Evolutionary conservation across 352 stramenopile species (phyloP), one percentile per base, ranked within the genome.

Genomic region (Phytophthora podocarpi): DNA sequence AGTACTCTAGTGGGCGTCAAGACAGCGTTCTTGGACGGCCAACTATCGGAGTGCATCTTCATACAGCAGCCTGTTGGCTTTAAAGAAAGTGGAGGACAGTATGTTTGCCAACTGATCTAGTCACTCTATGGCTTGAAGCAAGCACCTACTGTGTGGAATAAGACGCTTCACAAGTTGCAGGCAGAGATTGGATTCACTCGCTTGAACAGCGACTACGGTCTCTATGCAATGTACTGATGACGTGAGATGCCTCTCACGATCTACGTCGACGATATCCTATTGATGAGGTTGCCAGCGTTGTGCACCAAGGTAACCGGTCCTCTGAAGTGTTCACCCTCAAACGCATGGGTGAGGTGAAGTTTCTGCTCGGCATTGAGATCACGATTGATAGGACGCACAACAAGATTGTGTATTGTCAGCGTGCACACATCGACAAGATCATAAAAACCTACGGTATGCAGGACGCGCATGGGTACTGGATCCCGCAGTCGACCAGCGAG

Each of bases 271-370:
- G 48, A 60, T 13, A 9, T 60, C 1, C 32, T 66, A 4, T 24
- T 55, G 3, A 66, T 60, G 58, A 16, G 39, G n/a, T 48, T 39
- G 5, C 11, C 50, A 8, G 32, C 15, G 0, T 0, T 56, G 7
- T 67, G 40, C 16, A 4, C 24, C 2, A 11, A 31, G 1, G 42
- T 47, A 4, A 42, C 35, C 10, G 11, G 0, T 2, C 16, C 55
- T 7, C 31, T 69, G 1, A 57, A 53, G 24, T 5, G 9, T 72
- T 69, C 31, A 41, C 51, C 0, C n/a, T 70, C 3, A 72, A 59
- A 2, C 60, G 56, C 6, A 60, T 76, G 23, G 62, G 48, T 6
- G 30, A 58, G 13, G 45, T 58, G 18, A 58, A 64, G 37, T 58
- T 32, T 24, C 21, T 64, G 1, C 28, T 46, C 4, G 45, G 20